These are phyloP conservation scores for Fusarium temperatum DNA, from an alignment of 2,329 filamentous ascomycete species.

Conservation along the genomic window DNA sequence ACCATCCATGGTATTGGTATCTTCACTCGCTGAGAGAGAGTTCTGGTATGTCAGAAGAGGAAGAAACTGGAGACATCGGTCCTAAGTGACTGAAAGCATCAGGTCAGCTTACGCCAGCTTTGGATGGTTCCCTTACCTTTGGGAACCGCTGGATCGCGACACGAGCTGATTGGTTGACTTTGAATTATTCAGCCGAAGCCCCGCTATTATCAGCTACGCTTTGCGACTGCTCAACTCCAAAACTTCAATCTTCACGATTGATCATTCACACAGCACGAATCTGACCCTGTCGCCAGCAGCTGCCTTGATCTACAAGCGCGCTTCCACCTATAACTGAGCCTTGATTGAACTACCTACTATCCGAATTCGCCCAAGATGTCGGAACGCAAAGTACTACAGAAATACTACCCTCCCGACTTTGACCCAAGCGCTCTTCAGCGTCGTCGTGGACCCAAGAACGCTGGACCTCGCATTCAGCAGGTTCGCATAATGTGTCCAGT, in stretches of 20 bases:
- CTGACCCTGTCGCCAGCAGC: neutral
- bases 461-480: slow-evolving; percentile 82
- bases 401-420: slow-evolving; percentile 81
- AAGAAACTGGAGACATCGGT: too few species aligned
- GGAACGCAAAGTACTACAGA: slow-evolving; percentile 81
- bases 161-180: neutral
- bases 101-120: neutral
- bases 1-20: neutral
- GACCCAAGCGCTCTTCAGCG: slow-evolving; percentile 84
- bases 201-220: neutral
- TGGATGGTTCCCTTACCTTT: neutral
- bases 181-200: neutral
- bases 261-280: neutral
- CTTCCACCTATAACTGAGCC: neutral
- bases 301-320: neutral
- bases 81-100: neutral
- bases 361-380: slow-evolving; percentile 68
- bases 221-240: neutral
- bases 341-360: neutral
- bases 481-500: slow-evolving; percentile 64
- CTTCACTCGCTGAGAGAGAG: neutral
- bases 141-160: neutral
- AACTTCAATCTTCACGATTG: neutral
- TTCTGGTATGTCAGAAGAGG: neutral
- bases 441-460: slow-evolving; percentile 73